Evolutionary conservation across 2,329 filamentous ascomycete genomes (phyloP).

Genomic region (Aspergillus sp.): DNA sequence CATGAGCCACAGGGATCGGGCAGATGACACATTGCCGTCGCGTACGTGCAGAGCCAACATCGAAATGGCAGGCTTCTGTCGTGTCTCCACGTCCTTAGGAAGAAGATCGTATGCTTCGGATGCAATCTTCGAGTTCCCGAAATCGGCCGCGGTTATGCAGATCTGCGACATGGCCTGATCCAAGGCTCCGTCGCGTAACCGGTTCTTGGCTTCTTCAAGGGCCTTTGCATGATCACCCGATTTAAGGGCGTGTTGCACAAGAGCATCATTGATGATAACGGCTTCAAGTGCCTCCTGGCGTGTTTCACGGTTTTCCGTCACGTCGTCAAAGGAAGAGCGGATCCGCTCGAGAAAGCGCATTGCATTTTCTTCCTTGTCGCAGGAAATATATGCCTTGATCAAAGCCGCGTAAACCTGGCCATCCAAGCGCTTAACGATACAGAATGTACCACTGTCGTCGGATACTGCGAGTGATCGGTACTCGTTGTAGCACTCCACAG

Average conservation of each 20-base stretch:
- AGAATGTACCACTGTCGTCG: conserved; percentile 71
- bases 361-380: conserved; percentile 76
- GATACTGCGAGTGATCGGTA: conserved; percentile 87
- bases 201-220: conserved; percentile 66
- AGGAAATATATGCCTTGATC: conserved; percentile 82
- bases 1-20: conserved; percentile 77
- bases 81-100: conserved; percentile 51
- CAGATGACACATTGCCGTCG: conserved; percentile 72
- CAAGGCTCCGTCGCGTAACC: conserved; percentile 59
- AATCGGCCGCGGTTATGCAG: conserved; percentile 76
- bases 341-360: conserved; percentile 84
- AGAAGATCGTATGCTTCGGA: conserved; percentile 64
- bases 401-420: conserved; percentile 86
- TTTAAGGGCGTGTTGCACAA: conserved; percentile 75
- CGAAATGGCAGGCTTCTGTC: conserved; percentile 66
- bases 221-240: conserved; percentile 71
- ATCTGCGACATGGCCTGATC: conserved; percentile 69
- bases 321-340: conserved; percentile 54
- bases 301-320: conserved; percentile 53
- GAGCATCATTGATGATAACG: conserved; percentile 68
- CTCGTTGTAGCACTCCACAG: conserved; percentile 92
- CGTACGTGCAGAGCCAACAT: conserved; percentile 86
- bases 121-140: conserved; percentile 68
- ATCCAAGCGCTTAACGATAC: conserved; percentile 71
- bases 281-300: conserved; percentile 66